Evolutionary conservation across 495 filamentous ascomycete species (phyloP), one percentile per base, ranked within the genome.

Genomic region (Hyaloscypha bicolor): DNA sequence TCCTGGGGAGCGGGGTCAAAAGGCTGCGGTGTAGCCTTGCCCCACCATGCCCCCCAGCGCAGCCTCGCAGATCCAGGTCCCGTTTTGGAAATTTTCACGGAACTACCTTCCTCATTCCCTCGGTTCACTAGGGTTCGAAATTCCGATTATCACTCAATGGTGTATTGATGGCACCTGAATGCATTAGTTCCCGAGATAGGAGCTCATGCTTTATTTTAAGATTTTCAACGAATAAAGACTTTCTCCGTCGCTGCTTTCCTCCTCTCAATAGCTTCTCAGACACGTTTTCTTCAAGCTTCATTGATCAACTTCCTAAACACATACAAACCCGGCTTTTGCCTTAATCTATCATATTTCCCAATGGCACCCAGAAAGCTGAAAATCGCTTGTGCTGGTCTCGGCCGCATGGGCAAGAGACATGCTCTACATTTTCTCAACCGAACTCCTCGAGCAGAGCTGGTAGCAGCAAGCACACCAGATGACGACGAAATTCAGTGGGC

Each of bases 371-470:
- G 72, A 52, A 83, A 76, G 70, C 74, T 86, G 59, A 77, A 78
- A 58, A 77, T 86, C 63, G 84, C 76, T 66, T 80, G 79, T 63
- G 82, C 81, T 51, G 85, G 85, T 66, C 81, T 87, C 56, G 85
- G 85, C 61, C 83, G 85, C 58, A 86, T 86, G 84, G 85, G 85
- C 68, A 83, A 85, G 69, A 79, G 83, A 60, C 85, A 86, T 72
- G 85, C 84, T 45, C 71, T 83, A 9, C 82, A 85, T 71, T 82
- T 86, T 72, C 74, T 85, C 3, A 70, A 85, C 59, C 79, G 80
- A 51, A 82, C 79, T 42, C 82, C 83, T 21, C 82, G 81, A 21
- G 82, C 83, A 19, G 72, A 86, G 48, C 74, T 87, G 11, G 84
- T 86, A 4, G 85, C 85, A 42, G 82, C 78, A 53, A 82, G 78